Evolutionary conservation across 2,329 filamentous ascomycete genomes (phyloP).

Genomic region (Cadophora malorum): DNA sequence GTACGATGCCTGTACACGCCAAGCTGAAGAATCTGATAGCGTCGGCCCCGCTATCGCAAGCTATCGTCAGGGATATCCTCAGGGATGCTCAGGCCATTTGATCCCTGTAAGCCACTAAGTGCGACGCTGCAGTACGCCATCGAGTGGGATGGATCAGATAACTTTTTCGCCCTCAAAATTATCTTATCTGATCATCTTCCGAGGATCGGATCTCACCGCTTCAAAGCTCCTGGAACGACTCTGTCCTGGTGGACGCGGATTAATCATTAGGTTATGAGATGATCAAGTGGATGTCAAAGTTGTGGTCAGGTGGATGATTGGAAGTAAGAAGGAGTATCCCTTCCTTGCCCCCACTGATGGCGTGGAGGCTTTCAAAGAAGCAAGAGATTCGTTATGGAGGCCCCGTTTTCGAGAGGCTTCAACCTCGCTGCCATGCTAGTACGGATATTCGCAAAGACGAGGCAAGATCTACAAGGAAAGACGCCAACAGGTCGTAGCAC

Average conservation of each 20-base stretch:
- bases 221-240: neutral
- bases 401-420: neutral
- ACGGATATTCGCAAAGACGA: neutral
- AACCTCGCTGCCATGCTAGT: neutral
- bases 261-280: neutral
- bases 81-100: neutral
- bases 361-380: neutral
- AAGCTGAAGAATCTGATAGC: conserved; percentile 21
- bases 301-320: too few relatives aligned
- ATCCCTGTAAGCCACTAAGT: conserved; percentile 12
- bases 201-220: conserved; percentile 6
- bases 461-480: too few relatives aligned
- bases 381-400: neutral
- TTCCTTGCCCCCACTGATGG: neutral
- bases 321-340: neutral
- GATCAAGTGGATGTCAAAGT: neutral
- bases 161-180: conserved; percentile 8
- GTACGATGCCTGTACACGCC: neutral
- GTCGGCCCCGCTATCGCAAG: conserved; percentile 12
- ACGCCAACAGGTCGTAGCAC: neutral
- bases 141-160: conserved; percentile 22
- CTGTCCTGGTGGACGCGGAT: neutral
- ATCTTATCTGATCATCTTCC: conserved; percentile 30
- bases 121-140: conserved; percentile 15
- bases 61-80: neutral